phyloP scores from a whole-genome alignment of 1,284 basidiomycete genomes.

The Trichosporon ovoides region DNA sequence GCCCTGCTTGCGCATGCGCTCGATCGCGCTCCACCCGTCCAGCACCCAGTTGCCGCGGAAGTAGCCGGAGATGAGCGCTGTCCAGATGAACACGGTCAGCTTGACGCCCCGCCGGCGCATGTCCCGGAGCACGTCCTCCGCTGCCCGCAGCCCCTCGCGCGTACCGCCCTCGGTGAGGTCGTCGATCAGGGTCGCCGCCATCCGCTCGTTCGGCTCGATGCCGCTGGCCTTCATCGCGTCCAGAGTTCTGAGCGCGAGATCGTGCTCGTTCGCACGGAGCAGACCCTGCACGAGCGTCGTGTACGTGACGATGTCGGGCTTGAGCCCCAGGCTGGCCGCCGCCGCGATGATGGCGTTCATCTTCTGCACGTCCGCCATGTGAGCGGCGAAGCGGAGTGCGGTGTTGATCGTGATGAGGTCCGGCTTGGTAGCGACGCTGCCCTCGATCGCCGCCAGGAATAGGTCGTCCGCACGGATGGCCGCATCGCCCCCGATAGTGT shows the following conservation, averaged over 20 bases:
- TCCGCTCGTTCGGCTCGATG: constrained; percentile 64
- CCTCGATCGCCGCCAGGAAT: constrained; percentile 32
- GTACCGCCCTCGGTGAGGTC: constrained; percentile 59
- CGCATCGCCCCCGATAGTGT: constrained; percentile 31
- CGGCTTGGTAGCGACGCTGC: constrained; percentile 48
- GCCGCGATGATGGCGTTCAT: constrained; percentile 61
- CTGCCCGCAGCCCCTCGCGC: constrained; percentile 56
- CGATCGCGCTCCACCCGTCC: constrained; percentile 53
- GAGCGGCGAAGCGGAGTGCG: constrained; percentile 61
- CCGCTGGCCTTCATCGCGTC: constrained; percentile 66
- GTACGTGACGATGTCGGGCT: constrained; percentile 71
- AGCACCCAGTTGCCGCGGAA: constrained; percentile 41
- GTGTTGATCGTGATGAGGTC: constrained; percentile 74
- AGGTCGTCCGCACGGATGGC: constrained; percentile 32
- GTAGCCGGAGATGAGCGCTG: constrained; percentile 44
- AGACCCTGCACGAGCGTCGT: constrained; percentile 71
- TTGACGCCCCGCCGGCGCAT: constrained; percentile 59
- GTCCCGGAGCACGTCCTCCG: constrained; percentile 60
- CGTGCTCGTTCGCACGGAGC: constrained; percentile 60
- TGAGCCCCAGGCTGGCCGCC: constrained; percentile 52
- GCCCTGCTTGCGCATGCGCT: constrained; percentile 58
- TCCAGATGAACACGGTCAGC: constrained; percentile 47
- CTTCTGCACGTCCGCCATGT: constrained; percentile 57
- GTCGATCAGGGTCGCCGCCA: constrained; percentile 68
- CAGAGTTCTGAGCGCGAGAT: constrained; percentile 61